phyloP scores from a whole-genome alignment of 1,284 basidiomycete species.

The Trichosporon ovoides region DNA sequence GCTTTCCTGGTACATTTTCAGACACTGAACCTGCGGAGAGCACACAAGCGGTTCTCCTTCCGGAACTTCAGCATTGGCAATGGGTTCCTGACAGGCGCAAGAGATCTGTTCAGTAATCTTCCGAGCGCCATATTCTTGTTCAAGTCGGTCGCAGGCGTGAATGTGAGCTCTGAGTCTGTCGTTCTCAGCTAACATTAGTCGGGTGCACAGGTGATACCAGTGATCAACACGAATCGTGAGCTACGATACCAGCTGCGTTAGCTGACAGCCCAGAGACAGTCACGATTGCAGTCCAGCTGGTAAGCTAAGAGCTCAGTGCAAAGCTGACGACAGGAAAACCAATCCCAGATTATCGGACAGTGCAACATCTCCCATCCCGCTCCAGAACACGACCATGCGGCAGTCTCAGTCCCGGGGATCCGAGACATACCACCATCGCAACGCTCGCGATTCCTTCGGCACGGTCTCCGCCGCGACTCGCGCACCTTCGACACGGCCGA shows the following conservation, averaged over 20 bases:
- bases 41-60: constrained; percentile 88
- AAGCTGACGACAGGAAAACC: constrained; percentile 59
- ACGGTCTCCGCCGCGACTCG: constrained; percentile 34
- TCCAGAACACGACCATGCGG: not conserved
- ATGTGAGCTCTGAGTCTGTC: constrained; percentile 22
- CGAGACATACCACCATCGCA: not conserved
- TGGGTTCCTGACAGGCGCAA: constrained; percentile 79
- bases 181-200: constrained; percentile 19
- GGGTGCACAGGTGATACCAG: constrained; percentile 61
- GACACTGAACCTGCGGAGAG: constrained; percentile 73
- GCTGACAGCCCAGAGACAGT: constrained; percentile 56
- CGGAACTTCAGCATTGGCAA: constrained; percentile 66
- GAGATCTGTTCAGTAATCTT: constrained; percentile 78
- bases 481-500: constrained; percentile 45
- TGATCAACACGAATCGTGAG: constrained; percentile 82
- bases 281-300: constrained; percentile 89
- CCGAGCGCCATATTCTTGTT: constrained; percentile 95
- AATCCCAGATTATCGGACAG: constrained; percentile 78
- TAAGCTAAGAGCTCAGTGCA: constrained; percentile 46
- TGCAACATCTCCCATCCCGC: constrained; percentile 92
- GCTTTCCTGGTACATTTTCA: constrained; percentile 89
- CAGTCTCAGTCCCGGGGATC: not conserved
- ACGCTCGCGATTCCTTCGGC: constrained; percentile 4
- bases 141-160: constrained; percentile 74
- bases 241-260: not conserved